These are phyloP conservation scores for Pleurozium schreberi DNA, from an alignment of 225 moss, liverwort and hornwort genomes.

Conservation along the genomic window DNA sequence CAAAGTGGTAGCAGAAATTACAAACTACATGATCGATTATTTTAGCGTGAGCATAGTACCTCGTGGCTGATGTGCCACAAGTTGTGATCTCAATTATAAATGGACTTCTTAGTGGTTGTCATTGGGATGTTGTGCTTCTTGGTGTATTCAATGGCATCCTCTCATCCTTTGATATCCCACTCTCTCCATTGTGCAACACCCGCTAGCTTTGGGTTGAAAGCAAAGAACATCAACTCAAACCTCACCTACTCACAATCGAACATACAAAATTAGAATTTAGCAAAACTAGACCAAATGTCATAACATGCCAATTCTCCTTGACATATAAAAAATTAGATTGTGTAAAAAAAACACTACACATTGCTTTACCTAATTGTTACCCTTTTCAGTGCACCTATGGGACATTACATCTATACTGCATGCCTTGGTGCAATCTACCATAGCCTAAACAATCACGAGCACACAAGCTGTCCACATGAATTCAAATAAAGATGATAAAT, in stretches of 20 bases:
- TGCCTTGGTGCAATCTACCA: constrained; percentile 76
- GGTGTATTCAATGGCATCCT: constrained; percentile 90
- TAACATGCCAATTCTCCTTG: background rate
- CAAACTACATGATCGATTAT: background rate
- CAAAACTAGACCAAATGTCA: background rate
- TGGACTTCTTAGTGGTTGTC: constrained; percentile 69
- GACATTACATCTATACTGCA: constrained; percentile 89
- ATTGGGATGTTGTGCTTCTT: constrained; percentile 68
- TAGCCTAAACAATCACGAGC: constrained; percentile 39
- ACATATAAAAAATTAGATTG: background rate
- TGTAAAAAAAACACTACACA: background rate
- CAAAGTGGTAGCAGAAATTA: background rate
- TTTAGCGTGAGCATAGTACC: constrained; percentile 15
- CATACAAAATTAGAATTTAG: background rate
- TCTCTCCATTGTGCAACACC: constrained; percentile 94
- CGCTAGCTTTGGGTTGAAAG: constrained; percentile 69
- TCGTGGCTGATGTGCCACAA: constrained; percentile 95
- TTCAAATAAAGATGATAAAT: background rate
- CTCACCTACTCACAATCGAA: constrained; percentile 47
- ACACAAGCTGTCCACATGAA: background rate
- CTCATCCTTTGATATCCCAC: constrained; percentile 92
- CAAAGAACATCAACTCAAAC: constrained; percentile 82
- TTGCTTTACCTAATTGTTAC: constrained; percentile 68
- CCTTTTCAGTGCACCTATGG: constrained; percentile 91
- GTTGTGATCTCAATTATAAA: constrained; percentile 88